Base-by-base conservation (phyloP, 768 basidiomycete species). In the Steccherinum ochraceum region DNA sequence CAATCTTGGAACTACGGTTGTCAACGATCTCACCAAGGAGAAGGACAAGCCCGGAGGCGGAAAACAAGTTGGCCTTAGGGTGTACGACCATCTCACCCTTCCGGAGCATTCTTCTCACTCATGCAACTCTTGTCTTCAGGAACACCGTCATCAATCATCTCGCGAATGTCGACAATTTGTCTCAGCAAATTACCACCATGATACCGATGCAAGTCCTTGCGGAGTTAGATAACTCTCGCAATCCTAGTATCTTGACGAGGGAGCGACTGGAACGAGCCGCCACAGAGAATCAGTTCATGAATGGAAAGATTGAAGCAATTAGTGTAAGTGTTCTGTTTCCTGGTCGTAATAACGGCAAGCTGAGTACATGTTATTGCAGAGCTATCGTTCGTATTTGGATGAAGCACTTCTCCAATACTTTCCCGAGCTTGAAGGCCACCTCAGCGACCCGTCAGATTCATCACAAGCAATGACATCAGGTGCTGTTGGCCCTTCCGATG, bases 271-370 rank as follows among this genome's bases (percentile, higher is more conserved):
- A 93, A 68, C 76, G 89, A 48, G 81, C 88, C 0, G 88, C 90
- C 24, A 86, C 87, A 2, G 91, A 93, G 69, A 93, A 93, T 62
- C 90, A 91, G 61, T 92, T 90, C 56, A 89, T 90, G 85, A 89
- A 92, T 60, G 89, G 87, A 24, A 91, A 92, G 62, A 87, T 93
- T 35, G 75, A 77, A 42, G 90, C 89, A 1, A 77, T 93, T 23
- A 77, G 81, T 49, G 88, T 89, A 55, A 21, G 52, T 48, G 11
- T 41, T 23, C 12, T 26, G n/a, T 16, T 27, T 12, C 26, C 12
- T 43, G 24, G 25, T 30, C 26, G 20, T 20, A 11, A 24, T 4
- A 23, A 13, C 23, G 39, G 4, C 5, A 21, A 20, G 18, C 44
- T 18, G 16, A 5, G 24, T 3, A 23, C 20, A n/a, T n/a, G n/a